Evolutionary conservation across 2,329 filamentous ascomycete species (phyloP), one percentile per base, ranked within the genome.

Genomic region (Fusarium caatingaense): DNA sequence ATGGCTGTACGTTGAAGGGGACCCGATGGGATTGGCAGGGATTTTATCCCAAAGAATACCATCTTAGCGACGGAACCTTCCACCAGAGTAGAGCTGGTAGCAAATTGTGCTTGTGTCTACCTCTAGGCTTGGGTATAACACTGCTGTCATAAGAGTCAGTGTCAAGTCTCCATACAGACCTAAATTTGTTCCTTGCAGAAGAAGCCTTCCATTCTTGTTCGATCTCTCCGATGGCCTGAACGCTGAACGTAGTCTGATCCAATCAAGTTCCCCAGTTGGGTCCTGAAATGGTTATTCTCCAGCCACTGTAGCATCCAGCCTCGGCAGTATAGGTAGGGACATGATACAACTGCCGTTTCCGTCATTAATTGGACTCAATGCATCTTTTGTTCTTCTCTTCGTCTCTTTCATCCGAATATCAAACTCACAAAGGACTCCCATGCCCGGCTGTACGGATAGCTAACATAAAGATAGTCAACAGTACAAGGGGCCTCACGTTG

Each of bases 181-280:
- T 40, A 27, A 13, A 27, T 49, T 48, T 48, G 60, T 69, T 40
- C 66, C 66, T 69, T 65, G 68, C 68, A 70, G 64, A 71, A 25
- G 55, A 70, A 68, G 49, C 40, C 64, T 70, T 70, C 68, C 56
- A 70, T 70, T 53, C 56, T 48, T 53, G 40, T 70, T 70, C 68
- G 54, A 70, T 70, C 49, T 70, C 48, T 54, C 67, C 58, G 57
- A 64, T 50, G 32, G 16, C 18, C 27, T 25, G 28, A 27, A 34
- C 56, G 30, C 9, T 12, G 16, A 12, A 37, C 34, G 34, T 37
- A 37, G 34, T 12, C 21, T 30, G 34, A 21, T 64, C 59, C 51
- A 60, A 45, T 63, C 60, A 70, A 51, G 30, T 23, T 60, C 25
- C 37, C 54, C 45, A 28, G 42, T 27, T 47, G 28, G 30, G 54